These are phyloP conservation scores for Eimeria brunetti DNA, from an alignment of 169 alveolate genomes.

Conservation along the genomic window DNA sequence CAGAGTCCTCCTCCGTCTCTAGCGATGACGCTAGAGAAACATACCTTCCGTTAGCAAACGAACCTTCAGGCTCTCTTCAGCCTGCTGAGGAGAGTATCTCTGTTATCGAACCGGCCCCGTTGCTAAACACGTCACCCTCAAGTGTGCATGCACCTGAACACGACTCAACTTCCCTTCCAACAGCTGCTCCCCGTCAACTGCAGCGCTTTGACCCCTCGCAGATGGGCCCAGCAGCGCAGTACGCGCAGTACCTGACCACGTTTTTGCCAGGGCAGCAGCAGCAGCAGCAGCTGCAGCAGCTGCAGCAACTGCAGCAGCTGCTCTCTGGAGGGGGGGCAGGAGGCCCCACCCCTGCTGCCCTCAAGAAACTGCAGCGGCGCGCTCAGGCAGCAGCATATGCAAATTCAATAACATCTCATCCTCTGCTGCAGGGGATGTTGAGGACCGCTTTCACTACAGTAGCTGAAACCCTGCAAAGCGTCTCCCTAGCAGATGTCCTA, in stretches of 20 bases:
- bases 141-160: neutral
- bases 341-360: neutral
- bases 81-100: neutral
- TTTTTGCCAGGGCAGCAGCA: constrained; percentile 28
- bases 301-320: constrained; percentile 20
- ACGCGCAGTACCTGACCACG: constrained; percentile 47
- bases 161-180: neutral
- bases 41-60: neutral
- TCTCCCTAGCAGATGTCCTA: constrained; percentile 36
- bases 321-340: neutral
- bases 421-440: constrained; percentile 6
- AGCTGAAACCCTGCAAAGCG: constrained; percentile 15
- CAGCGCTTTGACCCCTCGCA: constrained; percentile 25
- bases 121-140: neutral
- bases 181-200: constrained; percentile 4
- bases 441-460: constrained; percentile 25
- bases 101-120: neutral
- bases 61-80: neutral
- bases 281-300: constrained; percentile 30
- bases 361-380: constrained; percentile 33
- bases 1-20: neutral
- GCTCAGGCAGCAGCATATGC: constrained; percentile 63
- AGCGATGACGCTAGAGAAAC: neutral
- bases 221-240: constrained; percentile 38
- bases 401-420: constrained; percentile 24